phyloP scores from a whole-genome alignment of 139 green algal genomes.

The Auxenochlorella pyrenoidosa region DNA sequence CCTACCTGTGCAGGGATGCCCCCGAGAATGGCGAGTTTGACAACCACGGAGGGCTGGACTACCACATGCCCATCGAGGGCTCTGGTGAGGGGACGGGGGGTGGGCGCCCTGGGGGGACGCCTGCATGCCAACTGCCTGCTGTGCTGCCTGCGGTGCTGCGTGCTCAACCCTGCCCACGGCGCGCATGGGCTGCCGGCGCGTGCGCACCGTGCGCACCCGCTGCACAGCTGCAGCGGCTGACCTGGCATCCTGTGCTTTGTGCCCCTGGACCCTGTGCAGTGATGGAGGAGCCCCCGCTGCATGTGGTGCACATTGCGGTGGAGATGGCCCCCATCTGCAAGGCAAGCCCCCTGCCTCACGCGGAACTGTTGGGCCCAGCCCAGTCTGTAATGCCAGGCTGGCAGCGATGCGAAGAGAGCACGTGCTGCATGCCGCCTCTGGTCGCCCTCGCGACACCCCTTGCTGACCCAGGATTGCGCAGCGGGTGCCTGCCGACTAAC shows the following conservation, averaged over 20 bases:
- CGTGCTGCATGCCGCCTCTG: too few species aligned
- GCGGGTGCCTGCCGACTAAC: too few species aligned
- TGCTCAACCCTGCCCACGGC: too few species aligned
- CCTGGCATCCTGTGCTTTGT: background rate
- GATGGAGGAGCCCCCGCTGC: constrained; percentile 64
- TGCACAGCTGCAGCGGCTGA: background rate
- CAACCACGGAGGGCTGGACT: constrained; percentile 91
- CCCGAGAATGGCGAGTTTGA: constrained; percentile 79
- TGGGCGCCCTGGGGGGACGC: too few species aligned
- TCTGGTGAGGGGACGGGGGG: constrained; percentile 20
- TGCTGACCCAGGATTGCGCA: too few species aligned
- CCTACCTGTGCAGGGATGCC: constrained; percentile 55
- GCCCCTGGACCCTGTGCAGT: constrained; percentile 27
- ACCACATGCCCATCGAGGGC: constrained; percentile 84
- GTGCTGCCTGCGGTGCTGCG: too few species aligned
- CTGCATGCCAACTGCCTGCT: too few species aligned
- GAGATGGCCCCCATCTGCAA: constrained; percentile 99
- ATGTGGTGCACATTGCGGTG: constrained; percentile 91
- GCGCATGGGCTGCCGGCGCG: background rate
- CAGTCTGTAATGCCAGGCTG: background rate
- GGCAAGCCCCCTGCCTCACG: constrained; percentile 51
- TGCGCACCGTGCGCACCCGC: background rate
- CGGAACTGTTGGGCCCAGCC: too few species aligned
- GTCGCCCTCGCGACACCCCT: too few species aligned
- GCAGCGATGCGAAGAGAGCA: too few species aligned